These are phyloP conservation scores for Podospora didyma DNA, from an alignment of 495 filamentous ascomycete genomes.

Conservation along the genomic window DNA sequence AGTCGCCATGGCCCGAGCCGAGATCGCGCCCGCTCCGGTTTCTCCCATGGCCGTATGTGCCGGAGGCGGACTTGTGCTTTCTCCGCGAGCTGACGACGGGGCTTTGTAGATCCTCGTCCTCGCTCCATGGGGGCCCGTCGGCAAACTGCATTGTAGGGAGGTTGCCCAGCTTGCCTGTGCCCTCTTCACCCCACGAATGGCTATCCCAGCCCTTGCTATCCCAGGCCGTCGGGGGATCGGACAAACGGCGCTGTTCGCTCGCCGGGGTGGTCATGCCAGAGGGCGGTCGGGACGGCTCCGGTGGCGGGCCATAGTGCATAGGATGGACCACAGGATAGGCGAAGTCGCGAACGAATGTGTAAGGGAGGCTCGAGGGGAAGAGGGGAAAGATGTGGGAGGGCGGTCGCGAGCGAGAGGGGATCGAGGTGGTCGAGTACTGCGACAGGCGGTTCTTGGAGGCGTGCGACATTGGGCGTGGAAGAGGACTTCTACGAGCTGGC, in stretches of 20 bases:
- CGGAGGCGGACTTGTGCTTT: conserved; percentile 71
- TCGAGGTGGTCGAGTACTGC: conserved; percentile 64
- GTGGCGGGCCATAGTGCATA: conserved; percentile 88
- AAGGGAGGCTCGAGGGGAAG: conserved; percentile 85
- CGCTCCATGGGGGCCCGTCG: conserved; percentile 94
- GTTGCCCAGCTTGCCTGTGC: conserved; percentile 51
- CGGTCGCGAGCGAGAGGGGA: conserved; percentile 71
- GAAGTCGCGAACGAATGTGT: conserved; percentile 91
- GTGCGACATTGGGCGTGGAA: conserved; percentile 65
- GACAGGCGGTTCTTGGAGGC: conserved; percentile 66
- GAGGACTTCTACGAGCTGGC: conserved; percentile 51
- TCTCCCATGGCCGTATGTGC: conserved; percentile 43
- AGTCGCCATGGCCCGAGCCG: conserved; percentile 30
- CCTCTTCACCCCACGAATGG: conserved; percentile 35
- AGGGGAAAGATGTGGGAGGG: conserved; percentile 72
- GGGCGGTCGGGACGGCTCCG: conserved; percentile 59
- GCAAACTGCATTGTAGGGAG: conserved; percentile 81
- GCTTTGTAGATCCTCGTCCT: conserved; percentile 93
- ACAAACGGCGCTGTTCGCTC: conserved; percentile 75
- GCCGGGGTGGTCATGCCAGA: conserved; percentile 81
- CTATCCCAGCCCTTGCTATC: conserved; percentile 51
- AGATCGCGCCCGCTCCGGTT: conserved; percentile 30
- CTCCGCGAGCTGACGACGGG: conserved; percentile 74
- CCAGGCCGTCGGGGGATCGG: conserved; percentile 70
- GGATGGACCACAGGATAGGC: conserved; percentile 81